A percentile compares a stretch with the other conserved stretches of the same genome.
Conservation (phyloP, 2,329 filamentous ascomycete species). For the Claviceps sp. region DNA sequence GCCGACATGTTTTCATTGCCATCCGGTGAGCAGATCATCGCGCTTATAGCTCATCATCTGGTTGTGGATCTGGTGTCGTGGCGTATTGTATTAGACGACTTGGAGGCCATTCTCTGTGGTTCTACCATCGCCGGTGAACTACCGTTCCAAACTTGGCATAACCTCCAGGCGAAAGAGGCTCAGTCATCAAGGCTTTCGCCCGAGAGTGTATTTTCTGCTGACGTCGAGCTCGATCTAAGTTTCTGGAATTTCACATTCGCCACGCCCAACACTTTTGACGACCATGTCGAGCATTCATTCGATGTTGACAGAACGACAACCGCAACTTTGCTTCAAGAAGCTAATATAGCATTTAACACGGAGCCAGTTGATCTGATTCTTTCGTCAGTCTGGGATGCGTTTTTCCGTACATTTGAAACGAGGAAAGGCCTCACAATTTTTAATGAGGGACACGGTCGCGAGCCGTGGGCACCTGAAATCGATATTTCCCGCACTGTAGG, state of each 20-base stretch:
- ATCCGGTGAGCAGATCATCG: constrained; percentile 13
- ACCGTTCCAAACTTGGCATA: constrained; percentile 24
- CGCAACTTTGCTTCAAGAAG: background rate
- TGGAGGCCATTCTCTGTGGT: constrained; percentile 23
- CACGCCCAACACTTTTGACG: constrained; percentile 1
- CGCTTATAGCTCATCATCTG: constrained; percentile 23
- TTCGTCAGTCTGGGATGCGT: constrained; percentile 16
- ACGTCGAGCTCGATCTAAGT: background rate
- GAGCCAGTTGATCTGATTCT: constrained; percentile 21
- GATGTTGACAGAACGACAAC: background rate
- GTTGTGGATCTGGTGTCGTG: constrained; percentile 32
- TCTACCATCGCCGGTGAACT: constrained; percentile 12
- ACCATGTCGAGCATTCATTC: constrained; percentile 2
- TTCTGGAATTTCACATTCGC: constrained; percentile 1
- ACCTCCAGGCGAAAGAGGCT: background rate
- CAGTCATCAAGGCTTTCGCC: background rate
- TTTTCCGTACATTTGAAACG: constrained; percentile 15
- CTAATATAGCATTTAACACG: constrained; percentile 9
- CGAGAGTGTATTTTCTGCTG: background rate
- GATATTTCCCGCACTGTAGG: constrained; percentile 22
- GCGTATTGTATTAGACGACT: constrained; percentile 29
- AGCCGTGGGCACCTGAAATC: constrained; percentile 15
- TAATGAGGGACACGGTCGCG: constrained; percentile 13
- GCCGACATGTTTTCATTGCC: constrained; percentile 1
- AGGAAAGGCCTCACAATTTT: constrained; percentile 16